Evolutionary conservation across 108 stramenopile species (phyloP).

Genomic region (Cyclostephanos invisitatus): DNA sequence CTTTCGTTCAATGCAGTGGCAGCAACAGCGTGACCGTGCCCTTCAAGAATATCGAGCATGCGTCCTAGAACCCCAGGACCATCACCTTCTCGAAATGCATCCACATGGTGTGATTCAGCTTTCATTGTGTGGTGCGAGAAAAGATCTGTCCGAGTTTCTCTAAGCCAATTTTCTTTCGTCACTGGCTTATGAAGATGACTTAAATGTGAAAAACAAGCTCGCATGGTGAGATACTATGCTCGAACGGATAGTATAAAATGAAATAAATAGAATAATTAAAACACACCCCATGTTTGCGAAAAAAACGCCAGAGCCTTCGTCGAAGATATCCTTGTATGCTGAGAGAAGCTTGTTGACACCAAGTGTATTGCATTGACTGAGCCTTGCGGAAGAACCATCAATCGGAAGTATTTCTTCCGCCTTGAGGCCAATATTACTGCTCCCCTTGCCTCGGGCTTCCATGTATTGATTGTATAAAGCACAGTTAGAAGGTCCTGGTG

Average conservation of each 20-base stretch:
- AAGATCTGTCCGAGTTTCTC: conserved; percentile 36
- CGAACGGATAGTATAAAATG: background rate
- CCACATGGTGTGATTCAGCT: conserved; percentile 29
- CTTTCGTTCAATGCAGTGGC: conserved; percentile 40
- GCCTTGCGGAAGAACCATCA: conserved; percentile 39
- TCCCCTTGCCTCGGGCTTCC: conserved; percentile 40
- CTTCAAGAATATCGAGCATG: conserved; percentile 46
- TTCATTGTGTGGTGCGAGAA: conserved; percentile 41
- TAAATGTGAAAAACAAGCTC: background rate
- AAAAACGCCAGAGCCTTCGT: conserved; percentile 50
- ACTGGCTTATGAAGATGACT: conserved; percentile 35
- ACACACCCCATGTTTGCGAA: conserved; percentile 45
- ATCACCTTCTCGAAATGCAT: conserved; percentile 33
- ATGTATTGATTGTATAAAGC: conserved; percentile 37
- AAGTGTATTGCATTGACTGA: conserved; percentile 46
- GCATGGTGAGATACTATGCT: background rate
- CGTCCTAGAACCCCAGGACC: conserved; percentile 52
- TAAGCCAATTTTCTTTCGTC: conserved; percentile 36
- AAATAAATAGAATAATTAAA: background rate
- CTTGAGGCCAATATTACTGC: conserved; percentile 29
- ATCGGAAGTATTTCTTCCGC: conserved; percentile 37
- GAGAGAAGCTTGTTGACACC: conserved; percentile 48
- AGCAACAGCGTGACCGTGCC: conserved; percentile 24
- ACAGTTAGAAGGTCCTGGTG: conserved; percentile 25
- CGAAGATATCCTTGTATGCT: conserved; percentile 40